Conservation (phyloP, 345 rosid genomes). For the Passiflora organensis region DNA sequence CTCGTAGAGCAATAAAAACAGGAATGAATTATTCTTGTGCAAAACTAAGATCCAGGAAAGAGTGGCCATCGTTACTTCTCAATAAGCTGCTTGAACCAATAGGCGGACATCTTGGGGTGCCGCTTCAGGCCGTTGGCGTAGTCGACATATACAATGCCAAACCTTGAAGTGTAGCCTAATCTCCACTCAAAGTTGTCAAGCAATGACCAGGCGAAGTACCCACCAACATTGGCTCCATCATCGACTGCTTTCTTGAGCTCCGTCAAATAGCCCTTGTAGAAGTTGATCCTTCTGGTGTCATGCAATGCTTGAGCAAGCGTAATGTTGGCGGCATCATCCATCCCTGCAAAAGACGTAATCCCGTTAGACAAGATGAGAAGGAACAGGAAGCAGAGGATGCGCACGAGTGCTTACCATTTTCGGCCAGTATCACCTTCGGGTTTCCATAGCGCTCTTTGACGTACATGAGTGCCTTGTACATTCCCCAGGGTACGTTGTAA, state of each 20-base stretch:
- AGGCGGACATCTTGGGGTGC: slow-evolving; percentile 88
- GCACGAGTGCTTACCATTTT: slow-evolving; percentile 52
- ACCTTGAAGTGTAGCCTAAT: slow-evolving; percentile 87
- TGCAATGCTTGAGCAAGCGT: slow-evolving; percentile 61
- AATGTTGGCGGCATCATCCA: slow-evolving; percentile 87
- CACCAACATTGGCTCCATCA: slow-evolving; percentile 74
- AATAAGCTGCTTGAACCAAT: slow-evolving; percentile 74
- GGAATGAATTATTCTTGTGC: not conserved
- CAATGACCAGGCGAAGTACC: slow-evolving; percentile 96
- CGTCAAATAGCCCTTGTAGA: slow-evolving; percentile 60
- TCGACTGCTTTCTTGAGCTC: slow-evolving; percentile 80
- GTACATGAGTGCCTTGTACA: slow-evolving; percentile 84
- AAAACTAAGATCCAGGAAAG: not conserved
- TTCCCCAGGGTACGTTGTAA: slow-evolving; percentile 93
- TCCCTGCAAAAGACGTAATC: slow-evolving; percentile 34
- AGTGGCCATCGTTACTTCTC: slow-evolving; percentile 15
- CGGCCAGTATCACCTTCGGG: slow-evolving; percentile 73
- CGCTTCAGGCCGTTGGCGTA: slow-evolving; percentile 53
- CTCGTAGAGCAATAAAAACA: too few species aligned
- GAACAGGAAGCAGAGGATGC: not conserved
- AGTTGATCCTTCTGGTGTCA: slow-evolving; percentile 74
- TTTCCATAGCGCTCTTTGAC: slow-evolving; percentile 86
- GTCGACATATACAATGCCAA: slow-evolving; percentile 88
- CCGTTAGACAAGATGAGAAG: too few species aligned
- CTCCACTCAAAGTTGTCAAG: slow-evolving; percentile 96